Base-by-base conservation (phyloP, 1,139 yeast species). In the Saccharomyces hybrid region DNA sequence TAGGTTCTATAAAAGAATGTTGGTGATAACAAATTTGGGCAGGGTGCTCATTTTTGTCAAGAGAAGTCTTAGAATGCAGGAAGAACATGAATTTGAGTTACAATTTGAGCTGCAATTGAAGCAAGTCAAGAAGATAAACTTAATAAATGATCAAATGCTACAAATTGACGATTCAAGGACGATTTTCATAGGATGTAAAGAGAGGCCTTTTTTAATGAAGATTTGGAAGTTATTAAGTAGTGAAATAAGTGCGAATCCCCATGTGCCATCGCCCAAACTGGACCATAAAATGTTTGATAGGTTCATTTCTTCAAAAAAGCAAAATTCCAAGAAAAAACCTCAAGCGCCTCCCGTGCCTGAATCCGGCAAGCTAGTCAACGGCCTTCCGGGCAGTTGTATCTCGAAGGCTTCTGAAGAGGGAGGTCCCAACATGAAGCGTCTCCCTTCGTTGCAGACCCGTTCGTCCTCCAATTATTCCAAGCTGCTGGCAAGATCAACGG, bases 341-440 rank as follows among this genome's bases (percentile, higher is more conserved):
- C 54, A 58, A 8, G 66, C 59, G 1, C 56, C 59, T 31, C 66
- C 68, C 7, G 65, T 68, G 7, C 70, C 70, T 2, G 50, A 60
- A 3, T 62, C 67, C 13, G 58, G 64, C 3, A 67, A 62, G 38
- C 52, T 70, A 25, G 56, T 67, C 1, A 70, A 71, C 58, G 76
- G 76, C 1, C 58, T 73, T 25, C 75, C 75, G 2, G 55, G 57
- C 23, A 50, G 52, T n/a, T 48, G 60, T 14, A 49, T 54, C 8
- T 50, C 56, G 5, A 54, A 41, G 30, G 50, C 61, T 13, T 44
- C 57, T 11, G 66, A 66, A 2, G 38, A 23, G 11, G 23, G 52
- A 23, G 14, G 30, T 28, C 3, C 31, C 27, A 5, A 50, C 44
- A 2, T 9, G 23, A 20, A 38, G 4, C 42, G 42, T 16, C 52